These are phyloP conservation scores for Paraconiothyrium brasiliense DNA, from an alignment of 2,329 filamentous ascomycete genomes.

Conservation along the genomic window DNA sequence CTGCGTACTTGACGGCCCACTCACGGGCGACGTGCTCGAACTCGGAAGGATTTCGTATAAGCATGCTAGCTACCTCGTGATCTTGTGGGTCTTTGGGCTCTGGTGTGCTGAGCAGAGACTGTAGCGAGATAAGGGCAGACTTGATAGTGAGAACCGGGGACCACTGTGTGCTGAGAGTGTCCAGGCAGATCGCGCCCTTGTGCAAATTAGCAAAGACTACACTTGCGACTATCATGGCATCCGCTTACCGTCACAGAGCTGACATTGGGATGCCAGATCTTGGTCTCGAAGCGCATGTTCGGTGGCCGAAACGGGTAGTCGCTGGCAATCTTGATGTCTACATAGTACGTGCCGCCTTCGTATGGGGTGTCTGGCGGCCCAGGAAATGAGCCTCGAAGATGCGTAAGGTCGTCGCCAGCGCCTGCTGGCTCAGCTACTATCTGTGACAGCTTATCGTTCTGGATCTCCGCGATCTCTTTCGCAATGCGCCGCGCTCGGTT, in stretches of 20 bases:
- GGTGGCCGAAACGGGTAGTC: constrained; percentile 96
- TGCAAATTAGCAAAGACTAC: constrained; percentile 32
- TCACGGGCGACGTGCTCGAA: constrained; percentile 86
- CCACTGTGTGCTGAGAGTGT: constrained; percentile 90
- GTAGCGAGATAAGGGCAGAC: constrained; percentile 89
- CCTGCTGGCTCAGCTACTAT: constrained; percentile 74
- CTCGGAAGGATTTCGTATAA: constrained; percentile 78
- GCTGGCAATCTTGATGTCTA: constrained; percentile 87
- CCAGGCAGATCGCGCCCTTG: constrained; percentile 94
- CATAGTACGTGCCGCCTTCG: constrained; percentile 80
- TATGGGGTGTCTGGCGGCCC: constrained; percentile 95
- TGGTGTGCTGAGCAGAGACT: constrained; percentile 90
- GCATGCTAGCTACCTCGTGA: constrained; percentile 91
- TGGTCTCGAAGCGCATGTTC: constrained; percentile 88
- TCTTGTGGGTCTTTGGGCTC: constrained; percentile 98
- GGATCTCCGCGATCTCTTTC: constrained; percentile 81
- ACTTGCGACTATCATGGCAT: background rate
- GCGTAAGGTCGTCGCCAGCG: constrained; percentile 75
- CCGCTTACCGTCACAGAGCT: constrained; percentile 85
- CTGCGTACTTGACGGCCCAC: constrained; percentile 87
- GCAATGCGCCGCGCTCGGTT: constrained; percentile 70
- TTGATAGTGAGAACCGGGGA: constrained; percentile 97
- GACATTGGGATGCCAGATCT: constrained; percentile 97
- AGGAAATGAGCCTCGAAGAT: constrained; percentile 82
- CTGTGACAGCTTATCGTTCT: constrained; percentile 77